These are phyloP conservation scores for Agrocybe praecox DNA, from an alignment of 768 basidiomycete genomes.

Conservation along the genomic window DNA sequence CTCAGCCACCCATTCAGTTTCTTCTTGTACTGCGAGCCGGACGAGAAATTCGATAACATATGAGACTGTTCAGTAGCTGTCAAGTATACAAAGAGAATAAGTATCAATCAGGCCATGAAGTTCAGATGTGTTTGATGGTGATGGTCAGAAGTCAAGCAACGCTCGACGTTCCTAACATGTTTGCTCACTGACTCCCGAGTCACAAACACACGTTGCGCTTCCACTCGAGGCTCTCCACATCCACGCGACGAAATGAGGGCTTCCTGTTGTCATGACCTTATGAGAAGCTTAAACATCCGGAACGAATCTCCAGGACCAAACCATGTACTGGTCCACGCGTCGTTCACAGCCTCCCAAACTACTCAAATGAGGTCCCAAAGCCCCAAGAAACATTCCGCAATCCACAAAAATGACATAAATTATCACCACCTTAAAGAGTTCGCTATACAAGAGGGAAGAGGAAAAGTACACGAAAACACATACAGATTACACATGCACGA, in stretches of 20 bases:
- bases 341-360: background rate
- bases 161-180: background rate
- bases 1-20: slow-evolving; percentile 77
- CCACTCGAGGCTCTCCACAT: background rate
- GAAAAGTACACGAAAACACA: background rate
- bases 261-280: background rate
- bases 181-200: background rate
- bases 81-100: background rate
- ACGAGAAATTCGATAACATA: background rate
- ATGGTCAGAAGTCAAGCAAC: background rate
- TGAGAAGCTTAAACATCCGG: background rate
- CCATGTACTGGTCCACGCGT: too few species aligned
- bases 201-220: too few species aligned
- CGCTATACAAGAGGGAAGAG: too few species aligned
- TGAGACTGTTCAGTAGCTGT: background rate
- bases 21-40: slow-evolving; percentile 31
- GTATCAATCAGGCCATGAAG: background rate
- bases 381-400: background rate
- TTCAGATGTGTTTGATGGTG: background rate
- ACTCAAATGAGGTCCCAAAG: background rate
- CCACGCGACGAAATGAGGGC: background rate
- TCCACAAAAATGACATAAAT: background rate
- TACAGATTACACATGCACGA: background rate
- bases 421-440: background rate
- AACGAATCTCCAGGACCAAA: background rate